These are phyloP conservation scores for Brassica juncea DNA, from an alignment of 345 rosid species.

Conservation along the genomic window DNA sequence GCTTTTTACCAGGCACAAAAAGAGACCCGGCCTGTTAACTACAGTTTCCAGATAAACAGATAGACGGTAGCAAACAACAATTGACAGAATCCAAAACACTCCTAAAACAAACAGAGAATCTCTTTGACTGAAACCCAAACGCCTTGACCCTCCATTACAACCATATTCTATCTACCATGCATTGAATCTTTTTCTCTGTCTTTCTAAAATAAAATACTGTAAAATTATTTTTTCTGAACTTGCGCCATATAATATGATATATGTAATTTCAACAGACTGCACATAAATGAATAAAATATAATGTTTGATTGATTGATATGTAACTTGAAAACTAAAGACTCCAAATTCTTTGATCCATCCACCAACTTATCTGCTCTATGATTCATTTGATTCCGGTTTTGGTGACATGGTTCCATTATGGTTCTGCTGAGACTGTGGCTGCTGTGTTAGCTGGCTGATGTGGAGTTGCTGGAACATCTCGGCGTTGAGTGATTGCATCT, in stretches of 20 bases:
- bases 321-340: conserved; percentile 15
- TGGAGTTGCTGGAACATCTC: conserved; percentile 45
- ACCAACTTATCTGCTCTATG: conserved; percentile 40
- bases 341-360: conserved; percentile 13
- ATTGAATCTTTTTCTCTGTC: conserved; percentile 6
- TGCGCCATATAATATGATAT: conserved; percentile 20
- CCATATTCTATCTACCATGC: conserved; percentile 21
- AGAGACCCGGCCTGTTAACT: not conserved
- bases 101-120: conserved; percentile 21
- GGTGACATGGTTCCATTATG: conserved; percentile 49
- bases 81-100: not conserved
- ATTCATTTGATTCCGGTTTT: conserved; percentile 57
- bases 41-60: not conserved
- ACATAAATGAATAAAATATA: conserved; percentile 28
- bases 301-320: conserved; percentile 8
- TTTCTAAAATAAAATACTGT: not conserved
- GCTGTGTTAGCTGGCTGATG: conserved; percentile 35
- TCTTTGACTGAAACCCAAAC: conserved; percentile 22
- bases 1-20: conserved; percentile 3
- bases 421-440: conserved; percentile 39
- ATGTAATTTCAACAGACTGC: conserved; percentile 31
- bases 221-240: conserved; percentile 20
- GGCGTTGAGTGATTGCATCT: conserved; percentile 37
- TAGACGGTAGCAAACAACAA: too few relatives aligned
- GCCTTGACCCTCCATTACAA: conserved; percentile 10